Evolutionary conservation across 2,329 filamentous ascomycete genomes (phyloP).

Genomic region (Aspergillus sp.): DNA sequence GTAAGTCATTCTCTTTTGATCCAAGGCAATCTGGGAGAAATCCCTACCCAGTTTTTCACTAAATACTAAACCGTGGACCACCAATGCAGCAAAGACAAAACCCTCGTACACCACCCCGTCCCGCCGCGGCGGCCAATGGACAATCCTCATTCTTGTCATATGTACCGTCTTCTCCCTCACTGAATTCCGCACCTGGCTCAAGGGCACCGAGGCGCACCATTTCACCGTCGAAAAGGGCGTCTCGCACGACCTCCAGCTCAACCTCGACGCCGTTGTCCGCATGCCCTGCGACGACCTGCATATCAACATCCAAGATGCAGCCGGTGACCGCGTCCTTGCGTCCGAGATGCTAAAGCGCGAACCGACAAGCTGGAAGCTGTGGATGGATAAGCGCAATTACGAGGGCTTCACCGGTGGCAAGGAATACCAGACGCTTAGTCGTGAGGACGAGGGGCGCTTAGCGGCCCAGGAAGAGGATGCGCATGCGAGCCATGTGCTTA

Average conservation of each 20-base stretch:
- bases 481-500: slow-evolving; percentile 88
- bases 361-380: slow-evolving; percentile 76
- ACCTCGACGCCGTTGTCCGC: slow-evolving; percentile 85
- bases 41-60: neutral
- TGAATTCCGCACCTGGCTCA: slow-evolving; percentile 81
- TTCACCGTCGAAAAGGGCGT: slow-evolving; percentile 94
- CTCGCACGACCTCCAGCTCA: slow-evolving; percentile 84
- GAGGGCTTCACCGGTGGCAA: slow-evolving; percentile 44
- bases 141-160: slow-evolving; percentile 73
- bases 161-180: slow-evolving; percentile 73
- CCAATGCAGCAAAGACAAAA: slow-evolving; percentile 80
- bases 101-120: slow-evolving; percentile 85
- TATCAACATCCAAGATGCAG: slow-evolving; percentile 94
- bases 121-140: slow-evolving; percentile 89
- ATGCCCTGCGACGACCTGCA: slow-evolving; percentile 90
- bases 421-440: slow-evolving; percentile 55
- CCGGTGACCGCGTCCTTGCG: slow-evolving; percentile 87
- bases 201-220: slow-evolving; percentile 78
- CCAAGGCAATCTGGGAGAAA: neutral
- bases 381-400: slow-evolving; percentile 68
- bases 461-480: slow-evolving; percentile 64
- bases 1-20: slow-evolving; percentile 50
- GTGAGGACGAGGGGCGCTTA: slow-evolving; percentile 60
- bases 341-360: slow-evolving; percentile 72
- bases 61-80: slow-evolving; percentile 3